Percentiles rank a stretch among this genome's conserved stretches.
Conservation (phyloP, 2,329 filamentous ascomycete genomes). For the Alternaria panax region DNA sequence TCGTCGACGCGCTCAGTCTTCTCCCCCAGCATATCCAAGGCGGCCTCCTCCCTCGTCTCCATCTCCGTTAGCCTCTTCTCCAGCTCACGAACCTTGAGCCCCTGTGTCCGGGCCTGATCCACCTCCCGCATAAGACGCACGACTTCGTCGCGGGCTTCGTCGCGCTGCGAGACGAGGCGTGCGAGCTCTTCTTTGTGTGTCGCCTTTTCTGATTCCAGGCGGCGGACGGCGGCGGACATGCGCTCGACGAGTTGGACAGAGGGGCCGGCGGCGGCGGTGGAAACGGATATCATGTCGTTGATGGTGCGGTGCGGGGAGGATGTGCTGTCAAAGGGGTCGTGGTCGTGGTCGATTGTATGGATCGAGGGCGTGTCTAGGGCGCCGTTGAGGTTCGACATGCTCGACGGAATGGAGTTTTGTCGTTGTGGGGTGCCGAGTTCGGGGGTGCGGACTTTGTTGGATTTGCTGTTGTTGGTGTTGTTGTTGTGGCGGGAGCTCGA, state of each 20-base stretch:
- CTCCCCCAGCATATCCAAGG: constrained; percentile 92
- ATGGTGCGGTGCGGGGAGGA: constrained; percentile 71
- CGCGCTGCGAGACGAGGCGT: constrained; percentile 81
- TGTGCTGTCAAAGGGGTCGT: constrained; percentile 62
- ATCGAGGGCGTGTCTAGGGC: constrained; percentile 56
- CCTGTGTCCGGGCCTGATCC: constrained; percentile 71
- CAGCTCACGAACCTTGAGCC: constrained; percentile 67
- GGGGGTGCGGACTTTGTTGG: constrained; percentile 47
- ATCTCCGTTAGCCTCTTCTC: constrained; percentile 73
- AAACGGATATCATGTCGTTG: constrained; percentile 82
- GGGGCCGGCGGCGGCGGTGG: constrained; percentile 87
- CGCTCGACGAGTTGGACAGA: constrained; percentile 94
- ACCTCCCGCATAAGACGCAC: constrained; percentile 87
- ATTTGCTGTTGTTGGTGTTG: constrained; percentile 13
- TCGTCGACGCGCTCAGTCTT: constrained; percentile 96
- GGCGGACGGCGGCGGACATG: constrained; percentile 91
- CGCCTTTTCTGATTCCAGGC: constrained; percentile 90
- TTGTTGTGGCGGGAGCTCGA: constrained; percentile 44
- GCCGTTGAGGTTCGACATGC: constrained; percentile 48
- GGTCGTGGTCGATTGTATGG: constrained; percentile 50
- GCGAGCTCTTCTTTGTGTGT: constrained; percentile 83
- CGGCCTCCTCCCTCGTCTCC: constrained; percentile 83
- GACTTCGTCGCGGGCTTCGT: constrained; percentile 92
- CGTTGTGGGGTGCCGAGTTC: constrained; percentile 43
- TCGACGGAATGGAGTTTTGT: constrained; percentile 46